phyloP scores from a whole-genome alignment of 495 filamentous ascomycete species.

The Penicillium chermesinum region DNA sequence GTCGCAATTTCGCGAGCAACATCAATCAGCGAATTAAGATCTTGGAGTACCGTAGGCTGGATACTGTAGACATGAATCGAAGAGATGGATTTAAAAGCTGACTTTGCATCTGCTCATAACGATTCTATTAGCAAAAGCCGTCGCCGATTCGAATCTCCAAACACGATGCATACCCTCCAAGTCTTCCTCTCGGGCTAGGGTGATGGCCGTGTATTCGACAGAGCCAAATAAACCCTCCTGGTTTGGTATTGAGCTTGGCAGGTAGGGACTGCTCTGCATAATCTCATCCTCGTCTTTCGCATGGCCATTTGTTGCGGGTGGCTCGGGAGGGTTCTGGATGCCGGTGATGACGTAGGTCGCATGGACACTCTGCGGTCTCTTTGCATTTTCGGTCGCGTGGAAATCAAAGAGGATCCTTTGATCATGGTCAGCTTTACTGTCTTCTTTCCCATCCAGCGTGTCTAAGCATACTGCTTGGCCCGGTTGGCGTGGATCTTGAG shows the following conservation, averaged over 20 bases:
- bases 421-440: not conserved
- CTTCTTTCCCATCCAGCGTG: not conserved
- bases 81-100: constrained; percentile 61
- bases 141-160: too few relatives aligned
- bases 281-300: constrained; percentile 59
- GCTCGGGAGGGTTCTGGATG: constrained; percentile 34
- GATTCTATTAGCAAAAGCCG: constrained; percentile 4
- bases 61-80: constrained; percentile 88
- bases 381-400: constrained; percentile 69
- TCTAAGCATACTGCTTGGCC: constrained; percentile 66
- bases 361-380: constrained; percentile 66
- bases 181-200: constrained; percentile 75
- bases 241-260: constrained; percentile 54
- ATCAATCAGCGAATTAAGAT: constrained; percentile 70
- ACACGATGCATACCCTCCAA: constrained; percentile 57
- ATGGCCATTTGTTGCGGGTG: constrained; percentile 26
- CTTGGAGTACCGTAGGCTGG: constrained; percentile 63
- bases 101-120: constrained; percentile 53
- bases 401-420: constrained; percentile 91
- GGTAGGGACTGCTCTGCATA: constrained; percentile 67
- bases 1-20: constrained; percentile 54
- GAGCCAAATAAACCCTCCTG: constrained; percentile 34
- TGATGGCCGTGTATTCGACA: constrained; percentile 50
- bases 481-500: constrained; percentile 75
- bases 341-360: constrained; percentile 87